A percentile compares a stretch with the other conserved stretches of the same genome.
Conservation (phyloP, 768 basidiomycete genomes). For the Pisolithus tinctorius region DNA sequence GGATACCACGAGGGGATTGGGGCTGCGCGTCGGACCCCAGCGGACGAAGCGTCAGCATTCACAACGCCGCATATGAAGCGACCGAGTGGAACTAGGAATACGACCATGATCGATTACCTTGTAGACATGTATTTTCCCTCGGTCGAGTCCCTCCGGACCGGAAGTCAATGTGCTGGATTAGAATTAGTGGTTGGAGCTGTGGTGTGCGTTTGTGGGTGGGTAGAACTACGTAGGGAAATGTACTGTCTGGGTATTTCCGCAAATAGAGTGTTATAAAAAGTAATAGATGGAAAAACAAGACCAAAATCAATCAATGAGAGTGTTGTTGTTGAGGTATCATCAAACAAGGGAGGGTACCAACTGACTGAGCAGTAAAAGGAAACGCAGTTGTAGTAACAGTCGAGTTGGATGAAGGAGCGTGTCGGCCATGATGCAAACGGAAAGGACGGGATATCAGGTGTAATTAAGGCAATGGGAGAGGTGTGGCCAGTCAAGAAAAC, state of each 20-base stretch:
- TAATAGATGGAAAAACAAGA: slow-evolving; percentile 1
- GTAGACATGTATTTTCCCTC: slow-evolving; percentile 9
- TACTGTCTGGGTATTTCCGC: slow-evolving; percentile 26
- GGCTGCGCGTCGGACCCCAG: slow-evolving; percentile 93
- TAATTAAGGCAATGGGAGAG: slow-evolving; percentile 18
- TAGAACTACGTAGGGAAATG: background rate
- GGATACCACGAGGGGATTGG: slow-evolving; percentile 96
- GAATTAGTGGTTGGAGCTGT: slow-evolving; percentile 9
- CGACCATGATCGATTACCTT: background rate
- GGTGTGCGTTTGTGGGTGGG: slow-evolving; percentile 4
- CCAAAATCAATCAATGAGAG: slow-evolving; percentile 18
- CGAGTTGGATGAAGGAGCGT: slow-evolving; percentile 20
- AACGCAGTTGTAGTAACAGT: slow-evolving; percentile 14
- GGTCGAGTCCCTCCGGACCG: slow-evolving; percentile 14
- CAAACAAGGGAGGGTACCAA: slow-evolving; percentile 22
- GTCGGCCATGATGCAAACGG: slow-evolving; percentile 23
- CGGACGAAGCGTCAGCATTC: slow-evolving; percentile 91
- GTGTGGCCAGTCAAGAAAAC: slow-evolving; percentile 17
- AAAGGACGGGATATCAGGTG: slow-evolving; percentile 9
- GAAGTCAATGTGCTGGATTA: slow-evolving; percentile 21
- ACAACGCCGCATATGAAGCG: slow-evolving; percentile 77
- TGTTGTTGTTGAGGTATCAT: slow-evolving; percentile 30
- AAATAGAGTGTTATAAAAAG: slow-evolving; percentile 32
- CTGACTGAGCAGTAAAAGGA: slow-evolving; percentile 8
- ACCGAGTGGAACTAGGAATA: slow-evolving; percentile 10